These are phyloP conservation scores for Suillus occidentalis DNA, from an alignment of 768 basidiomycete species.

Conservation along the genomic window DNA sequence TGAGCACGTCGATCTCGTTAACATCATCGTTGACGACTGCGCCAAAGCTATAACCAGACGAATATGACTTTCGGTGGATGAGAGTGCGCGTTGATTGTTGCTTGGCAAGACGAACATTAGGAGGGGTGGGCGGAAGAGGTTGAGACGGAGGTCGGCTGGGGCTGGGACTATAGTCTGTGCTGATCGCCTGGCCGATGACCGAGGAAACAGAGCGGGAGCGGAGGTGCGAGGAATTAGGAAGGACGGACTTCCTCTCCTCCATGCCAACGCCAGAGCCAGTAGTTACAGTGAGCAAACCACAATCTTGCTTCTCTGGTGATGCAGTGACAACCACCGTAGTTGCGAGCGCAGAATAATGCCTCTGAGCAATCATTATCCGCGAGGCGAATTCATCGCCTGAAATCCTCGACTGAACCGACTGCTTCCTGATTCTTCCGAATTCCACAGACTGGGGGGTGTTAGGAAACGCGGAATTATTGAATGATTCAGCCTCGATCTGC, in stretches of 20 bases:
- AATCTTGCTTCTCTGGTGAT: slow-evolving; percentile 41
- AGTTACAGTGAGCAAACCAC: slow-evolving; percentile 25
- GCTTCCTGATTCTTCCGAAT: slow-evolving; percentile 50
- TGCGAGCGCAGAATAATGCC: slow-evolving; percentile 71
- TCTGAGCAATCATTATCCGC: slow-evolving; percentile 69
- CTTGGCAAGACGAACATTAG: slow-evolving; percentile 57
- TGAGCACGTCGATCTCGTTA: slow-evolving; percentile 70
- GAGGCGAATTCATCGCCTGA: slow-evolving; percentile 50
- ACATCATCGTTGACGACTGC: slow-evolving; percentile 49
- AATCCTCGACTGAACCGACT: slow-evolving; percentile 56
- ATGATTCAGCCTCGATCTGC: slow-evolving; percentile 49
- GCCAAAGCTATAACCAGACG: slow-evolving; percentile 63
- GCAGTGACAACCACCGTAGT: slow-evolving; percentile 59
- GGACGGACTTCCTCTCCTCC: slow-evolving; percentile 29
- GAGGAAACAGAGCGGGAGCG: slow-evolving; percentile 64
- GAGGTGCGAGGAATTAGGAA: slow-evolving; percentile 42
- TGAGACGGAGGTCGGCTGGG: slow-evolving; percentile 63
- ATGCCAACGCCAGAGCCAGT: slow-evolving; percentile 34
- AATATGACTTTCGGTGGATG: slow-evolving; percentile 61
- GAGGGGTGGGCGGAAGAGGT: slow-evolving; percentile 76
- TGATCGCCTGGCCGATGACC: slow-evolving; percentile 40
- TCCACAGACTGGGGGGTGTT: slow-evolving; percentile 59
- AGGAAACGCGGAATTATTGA: slow-evolving; percentile 39
- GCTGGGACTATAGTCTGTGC: slow-evolving; percentile 39
- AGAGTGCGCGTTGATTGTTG: slow-evolving; percentile 42